Evolutionary conservation across 495 filamentous ascomycete species (phyloP), one percentile per base, ranked within the genome.

Genomic region (Neurospora intermedia): DNA sequence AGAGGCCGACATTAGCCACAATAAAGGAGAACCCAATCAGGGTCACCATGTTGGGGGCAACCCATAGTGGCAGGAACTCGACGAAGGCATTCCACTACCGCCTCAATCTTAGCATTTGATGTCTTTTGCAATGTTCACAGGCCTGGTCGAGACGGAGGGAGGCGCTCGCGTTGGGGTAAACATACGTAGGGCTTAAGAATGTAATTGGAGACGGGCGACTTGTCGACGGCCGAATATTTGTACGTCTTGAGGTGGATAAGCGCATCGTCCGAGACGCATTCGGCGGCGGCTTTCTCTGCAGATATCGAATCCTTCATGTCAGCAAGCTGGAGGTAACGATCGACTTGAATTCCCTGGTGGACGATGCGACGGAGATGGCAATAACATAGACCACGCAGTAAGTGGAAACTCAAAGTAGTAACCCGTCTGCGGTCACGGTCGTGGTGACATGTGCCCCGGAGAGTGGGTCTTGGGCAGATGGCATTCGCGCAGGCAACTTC

Each of bases 31-130:
- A 98, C 72, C 96, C 96, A 31, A 99, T 80, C 10, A 99, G 89
- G 75, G 96, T 99, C 43, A 99, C 95, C 89, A 97, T 94, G 80
- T 99, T 99, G 9, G 96, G 96, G 15, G 96, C 96, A 42, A 99
- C 86, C 94, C 94, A 99, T 88, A 97, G 82, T 72, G 96, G 96
- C 75, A 99, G 82, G 42, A 98, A 81, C 80, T 97, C 89, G 74
- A 98, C 96, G 77, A 96, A 96, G 69, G 91, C 94, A 88, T 97
- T 98, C 96, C 96, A 99, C 95, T 98, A 59, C 73, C 10, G 15
- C 69, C 39, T 59, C 38, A 72, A 13, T 73, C 69, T 75, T 54
- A 74, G 70, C 69, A 70, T 46, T 42, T 27, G 43, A 15, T 59
- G 6, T 59, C 20, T 11, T 27, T 59, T 43, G 27, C 42, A 40